Evolutionary conservation across 2,329 filamentous ascomycete species (phyloP), one percentile per base, ranked within the genome.

Genomic region (Aspergillus fijiensis): DNA sequence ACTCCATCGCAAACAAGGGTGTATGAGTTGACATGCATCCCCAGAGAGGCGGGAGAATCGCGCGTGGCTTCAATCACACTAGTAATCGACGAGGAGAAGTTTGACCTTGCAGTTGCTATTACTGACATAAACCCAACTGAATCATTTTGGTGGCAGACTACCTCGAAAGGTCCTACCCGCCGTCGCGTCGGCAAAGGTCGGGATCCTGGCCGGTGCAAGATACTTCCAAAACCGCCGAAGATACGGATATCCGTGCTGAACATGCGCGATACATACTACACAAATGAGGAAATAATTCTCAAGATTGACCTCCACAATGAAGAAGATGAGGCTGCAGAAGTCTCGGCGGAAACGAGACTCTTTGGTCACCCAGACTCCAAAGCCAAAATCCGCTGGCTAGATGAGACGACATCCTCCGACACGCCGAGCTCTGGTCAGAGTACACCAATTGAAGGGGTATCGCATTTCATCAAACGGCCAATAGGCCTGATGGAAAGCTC

Each of bases 201-300:
- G 45, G 79, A 84, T 58, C 79, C 81, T 1, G 79, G 84, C 35
- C 78, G 79, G 2, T 84, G 96, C 58, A 88, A 86, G 58, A 87
- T 99, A 25, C 82, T 92, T 57, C 94, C 95, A 1, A 90, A 96
- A 65, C 95, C 94, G 29, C 95, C 95, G 0, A 98, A 97, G 76
- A 87, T 99, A 79, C 87, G 91, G 67, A 85, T 99, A 50, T 83
- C 80, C 27, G 78, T 91, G 10, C 80, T 85, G 2, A 83, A 86
- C 47, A 76, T 88, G 7, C 80, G 83, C 59, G 82, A 86, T 12
- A 88, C 92, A 57, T 96, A 94, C 74, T 98, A 96, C 72, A 90
- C 90, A 1, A 89, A 96, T 68, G 95, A 99, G 77, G 74, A 80
- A 0, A 85, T 97, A 29, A 79, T 80, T 6, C 74, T 98, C 23